A percentile compares a stretch with the other conserved stretches of the same genome.
These are phyloP conservation scores for Yamadazyma phyllophila DNA, from an alignment of 805 yeast species.

Conservation along the genomic window DNA sequence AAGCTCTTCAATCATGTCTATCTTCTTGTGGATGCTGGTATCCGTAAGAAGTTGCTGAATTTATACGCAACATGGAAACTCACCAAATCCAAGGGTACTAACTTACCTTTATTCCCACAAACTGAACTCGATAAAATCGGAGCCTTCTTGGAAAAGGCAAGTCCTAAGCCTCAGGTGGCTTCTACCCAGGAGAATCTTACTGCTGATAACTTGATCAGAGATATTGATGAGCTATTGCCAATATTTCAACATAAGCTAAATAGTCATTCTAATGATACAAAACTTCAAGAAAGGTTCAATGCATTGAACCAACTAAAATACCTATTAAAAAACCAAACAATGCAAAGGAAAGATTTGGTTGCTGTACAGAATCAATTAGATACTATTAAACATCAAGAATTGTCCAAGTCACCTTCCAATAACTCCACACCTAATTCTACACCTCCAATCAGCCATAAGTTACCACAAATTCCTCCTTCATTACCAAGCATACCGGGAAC, in stretches of 20 bases:
- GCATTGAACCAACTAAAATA: constrained; percentile 44
- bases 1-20: constrained; percentile 73
- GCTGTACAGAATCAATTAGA: constrained; percentile 39
- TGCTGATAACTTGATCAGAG: constrained; percentile 26
- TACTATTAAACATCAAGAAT: constrained; percentile 36
- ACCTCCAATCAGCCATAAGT: constrained; percentile 7
- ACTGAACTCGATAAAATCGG: constrained; percentile 73
- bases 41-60: constrained; percentile 66
- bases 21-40: constrained; percentile 69
- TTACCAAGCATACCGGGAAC: constrained; percentile 4
- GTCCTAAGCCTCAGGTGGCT: constrained; percentile 1
- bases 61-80: constrained; percentile 87
- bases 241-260: constrained; percentile 41
- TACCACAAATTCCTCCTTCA: constrained; percentile 6
- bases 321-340: constrained; percentile 36
- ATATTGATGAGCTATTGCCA: constrained; percentile 38
- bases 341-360: constrained; percentile 31
- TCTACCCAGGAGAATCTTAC: constrained; percentile 14
- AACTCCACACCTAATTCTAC: constrained; percentile 6
- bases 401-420: constrained; percentile 4
- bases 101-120: constrained; percentile 67
- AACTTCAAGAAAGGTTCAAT: constrained; percentile 42
- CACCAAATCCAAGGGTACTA: constrained; percentile 57
- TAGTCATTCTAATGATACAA: constrained; percentile 39
- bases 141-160: constrained; percentile 49